Percentiles rank a stretch among this genome's conserved stretches.
These are phyloP conservation scores for Stylosanthes scabra DNA, from an alignment of 331 rosid genomes.

Conservation along the genomic window DNA sequence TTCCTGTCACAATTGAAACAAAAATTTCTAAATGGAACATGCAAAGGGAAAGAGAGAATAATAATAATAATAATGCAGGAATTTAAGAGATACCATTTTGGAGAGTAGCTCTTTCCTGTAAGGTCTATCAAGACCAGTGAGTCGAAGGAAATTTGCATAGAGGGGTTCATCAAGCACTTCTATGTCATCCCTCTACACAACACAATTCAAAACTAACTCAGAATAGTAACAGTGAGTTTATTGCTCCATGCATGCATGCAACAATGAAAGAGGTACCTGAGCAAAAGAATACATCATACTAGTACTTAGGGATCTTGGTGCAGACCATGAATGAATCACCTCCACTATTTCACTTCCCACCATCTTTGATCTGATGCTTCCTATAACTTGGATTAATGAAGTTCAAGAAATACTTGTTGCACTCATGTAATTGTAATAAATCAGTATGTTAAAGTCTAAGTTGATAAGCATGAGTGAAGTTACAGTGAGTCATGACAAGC, in stretches of 20 bases:
- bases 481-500: too few species aligned
- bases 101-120: slow-evolving; percentile 71
- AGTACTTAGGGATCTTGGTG: slow-evolving; percentile 84
- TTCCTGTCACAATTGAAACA: slow-evolving; percentile 55
- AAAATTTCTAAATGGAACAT: slow-evolving; percentile 21
- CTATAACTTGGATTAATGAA: not conserved
- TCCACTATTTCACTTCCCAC: slow-evolving; percentile 61
- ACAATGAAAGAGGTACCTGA: slow-evolving; percentile 51
- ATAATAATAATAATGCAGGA: not conserved
- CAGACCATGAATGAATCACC: slow-evolving; percentile 82
- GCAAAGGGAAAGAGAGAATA: slow-evolving; percentile 12
- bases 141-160: slow-evolving; percentile 71
- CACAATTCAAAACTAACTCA: slow-evolving; percentile 1
- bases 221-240: not conserved
- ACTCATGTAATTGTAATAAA: too few species aligned
- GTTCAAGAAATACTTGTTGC: too few species aligned
- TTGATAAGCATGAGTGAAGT: too few species aligned
- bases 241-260: not conserved
- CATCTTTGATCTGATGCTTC: slow-evolving; percentile 38
- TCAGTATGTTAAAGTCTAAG: too few species aligned
- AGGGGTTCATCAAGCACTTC: slow-evolving; percentile 89
- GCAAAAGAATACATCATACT: slow-evolving; percentile 83
- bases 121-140: slow-evolving; percentile 74
- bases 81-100: slow-evolving; percentile 52
- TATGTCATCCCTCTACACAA: slow-evolving; percentile 68